These are phyloP conservation scores for Acacia melanoxylon DNA, from an alignment of 306 rosid genomes.

Conservation along the genomic window DNA sequence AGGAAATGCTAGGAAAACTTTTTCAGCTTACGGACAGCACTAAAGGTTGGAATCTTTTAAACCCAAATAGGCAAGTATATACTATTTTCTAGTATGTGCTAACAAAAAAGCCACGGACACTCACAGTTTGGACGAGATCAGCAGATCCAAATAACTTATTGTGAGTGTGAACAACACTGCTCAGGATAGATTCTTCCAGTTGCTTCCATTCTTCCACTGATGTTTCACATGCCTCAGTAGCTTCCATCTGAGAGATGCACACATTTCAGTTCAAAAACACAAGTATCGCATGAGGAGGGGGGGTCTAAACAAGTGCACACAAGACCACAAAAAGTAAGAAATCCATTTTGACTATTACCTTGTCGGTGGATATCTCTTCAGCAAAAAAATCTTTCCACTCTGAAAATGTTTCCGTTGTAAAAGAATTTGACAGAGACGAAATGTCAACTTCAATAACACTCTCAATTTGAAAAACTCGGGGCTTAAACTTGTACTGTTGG, in stretches of 20 bases:
- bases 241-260: conserved; percentile 50
- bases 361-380: conserved; percentile 38
- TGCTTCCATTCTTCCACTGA: conserved; percentile 67
- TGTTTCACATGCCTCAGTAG: conserved; percentile 45
- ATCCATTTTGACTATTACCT: conserved; percentile 30
- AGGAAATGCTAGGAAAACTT: neutral
- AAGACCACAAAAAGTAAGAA: conserved; percentile 5
- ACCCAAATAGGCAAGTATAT: conserved; percentile 12
- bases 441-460: conserved; percentile 70
- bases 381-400: conserved; percentile 70
- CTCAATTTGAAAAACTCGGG: conserved; percentile 71
- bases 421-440: conserved; percentile 42
- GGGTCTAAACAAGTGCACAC: neutral
- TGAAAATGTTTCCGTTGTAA: conserved; percentile 45
- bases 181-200: conserved; percentile 63
- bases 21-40: conserved; percentile 5
- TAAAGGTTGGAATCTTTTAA: neutral
- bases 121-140: conserved; percentile 64
- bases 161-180: conserved; percentile 59
- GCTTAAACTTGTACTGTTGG: conserved; percentile 68
- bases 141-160: conserved; percentile 71
- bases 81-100: neutral
- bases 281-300: neutral
- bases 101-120: conserved; percentile 29
- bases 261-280: conserved; percentile 15